These are phyloP conservation scores for Colletotrichum melonis DNA, from an alignment of 2,329 filamentous ascomycete species.

Conservation along the genomic window DNA sequence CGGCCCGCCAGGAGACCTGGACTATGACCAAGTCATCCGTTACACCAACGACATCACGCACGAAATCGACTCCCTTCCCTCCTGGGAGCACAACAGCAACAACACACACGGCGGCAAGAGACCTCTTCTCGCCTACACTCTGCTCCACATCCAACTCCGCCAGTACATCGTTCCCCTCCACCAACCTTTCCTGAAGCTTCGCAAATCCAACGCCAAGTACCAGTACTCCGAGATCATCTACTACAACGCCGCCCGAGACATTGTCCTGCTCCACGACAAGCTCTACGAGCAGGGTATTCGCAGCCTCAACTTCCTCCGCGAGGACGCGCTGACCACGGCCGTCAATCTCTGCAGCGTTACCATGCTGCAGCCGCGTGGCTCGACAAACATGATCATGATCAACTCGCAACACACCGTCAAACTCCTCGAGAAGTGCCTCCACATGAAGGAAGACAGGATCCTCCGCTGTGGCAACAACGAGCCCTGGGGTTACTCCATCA, in stretches of 20 bases:
- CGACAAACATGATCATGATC: constrained; percentile 72
- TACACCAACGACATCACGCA: constrained; percentile 71
- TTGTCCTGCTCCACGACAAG: constrained; percentile 71
- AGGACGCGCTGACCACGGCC: constrained; percentile 69
- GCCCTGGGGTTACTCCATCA: constrained; percentile 73
- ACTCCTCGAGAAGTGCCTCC: constrained; percentile 70
- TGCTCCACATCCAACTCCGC: constrained; percentile 69
- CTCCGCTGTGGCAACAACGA: constrained; percentile 73
- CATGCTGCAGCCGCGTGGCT: constrained; percentile 68
- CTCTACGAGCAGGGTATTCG: constrained; percentile 69
- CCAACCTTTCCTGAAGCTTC: constrained; percentile 69
- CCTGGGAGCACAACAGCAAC: constrained; percentile 59
- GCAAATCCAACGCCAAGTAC: constrained; percentile 70
- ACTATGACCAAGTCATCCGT: constrained; percentile 71
- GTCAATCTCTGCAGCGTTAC: constrained; percentile 72
- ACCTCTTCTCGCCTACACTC: constrained; percentile 68
- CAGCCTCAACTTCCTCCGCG: constrained; percentile 69
- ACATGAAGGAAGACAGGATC: constrained; percentile 70
- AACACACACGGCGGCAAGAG: constrained; percentile 58
- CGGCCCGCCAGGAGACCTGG: constrained; percentile 64
- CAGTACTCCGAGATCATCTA: constrained; percentile 73
- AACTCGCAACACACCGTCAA: constrained; percentile 70
- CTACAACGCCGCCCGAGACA: constrained; percentile 71
- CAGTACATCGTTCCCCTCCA: constrained; percentile 73
- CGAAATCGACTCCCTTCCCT: constrained; percentile 69